Evolutionary conservation across 176 grass and related monocot genomes (phyloP).

Genomic region (Lolium multiflorum): DNA sequence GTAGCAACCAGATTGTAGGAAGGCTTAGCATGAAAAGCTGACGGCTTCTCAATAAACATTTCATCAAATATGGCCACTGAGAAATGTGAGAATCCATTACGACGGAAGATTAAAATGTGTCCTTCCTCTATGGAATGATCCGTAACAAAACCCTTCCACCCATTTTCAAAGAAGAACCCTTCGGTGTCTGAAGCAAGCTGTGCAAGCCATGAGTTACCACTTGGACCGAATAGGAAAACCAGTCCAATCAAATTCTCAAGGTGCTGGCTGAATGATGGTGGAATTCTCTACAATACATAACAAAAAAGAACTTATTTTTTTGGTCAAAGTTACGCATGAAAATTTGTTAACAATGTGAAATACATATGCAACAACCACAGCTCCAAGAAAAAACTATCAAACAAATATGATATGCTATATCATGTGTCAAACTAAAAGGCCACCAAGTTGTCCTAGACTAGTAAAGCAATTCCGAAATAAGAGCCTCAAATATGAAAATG

Average conservation of each 20-base stretch:
- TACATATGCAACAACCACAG: neutral
- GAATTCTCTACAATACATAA: conserved; percentile 64
- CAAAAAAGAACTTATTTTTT: neutral
- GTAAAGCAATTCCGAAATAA: neutral
- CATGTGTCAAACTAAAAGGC: neutral
- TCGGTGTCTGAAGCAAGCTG: conserved; percentile 46
- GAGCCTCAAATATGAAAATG: neutral
- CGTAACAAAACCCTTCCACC: conserved; percentile 67
- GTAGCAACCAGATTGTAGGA: neutral
- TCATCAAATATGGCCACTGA: conserved; percentile 60
- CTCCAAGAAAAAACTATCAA: neutral
- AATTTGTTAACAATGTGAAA: neutral
- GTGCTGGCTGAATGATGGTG: conserved; percentile 35
- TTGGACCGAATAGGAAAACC: conserved; percentile 55
- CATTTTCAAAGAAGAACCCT: conserved; percentile 45
- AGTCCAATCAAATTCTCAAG: conserved; percentile 44
- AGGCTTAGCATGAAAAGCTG: conserved; percentile 40
- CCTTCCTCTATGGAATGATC: conserved; percentile 60
- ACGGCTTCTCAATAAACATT: conserved; percentile 50
- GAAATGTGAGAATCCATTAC: conserved; percentile 52
- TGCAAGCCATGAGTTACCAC: conserved; percentile 60
- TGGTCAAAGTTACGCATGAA: neutral
- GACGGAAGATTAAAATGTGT: conserved; percentile 62
- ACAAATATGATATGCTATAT: conserved; percentile 3
- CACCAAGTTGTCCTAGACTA: neutral